phyloP scores from a whole-genome alignment of 345 rosid species.

The Erucastrum elatum region DNA sequence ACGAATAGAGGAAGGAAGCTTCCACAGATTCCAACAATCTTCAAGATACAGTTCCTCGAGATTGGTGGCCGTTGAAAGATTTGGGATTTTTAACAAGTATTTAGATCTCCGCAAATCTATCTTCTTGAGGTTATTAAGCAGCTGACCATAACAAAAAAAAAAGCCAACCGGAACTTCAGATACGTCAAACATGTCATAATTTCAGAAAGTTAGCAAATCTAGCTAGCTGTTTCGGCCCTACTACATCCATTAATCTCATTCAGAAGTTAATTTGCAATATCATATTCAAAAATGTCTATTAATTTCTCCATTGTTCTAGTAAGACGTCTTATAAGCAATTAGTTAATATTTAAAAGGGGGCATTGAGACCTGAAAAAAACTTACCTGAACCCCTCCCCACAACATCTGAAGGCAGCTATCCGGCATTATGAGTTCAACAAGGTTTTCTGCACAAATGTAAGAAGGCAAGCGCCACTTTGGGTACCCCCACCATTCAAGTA shows the following conservation, averaged over 20 bases:
- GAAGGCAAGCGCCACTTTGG: neutral
- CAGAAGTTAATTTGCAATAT: neutral
- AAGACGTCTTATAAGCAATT: too few species aligned
- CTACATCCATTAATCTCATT: too few species aligned
- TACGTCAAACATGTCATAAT: neutral
- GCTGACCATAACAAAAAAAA: neutral
- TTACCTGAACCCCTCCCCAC: neutral
- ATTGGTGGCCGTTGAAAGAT: slow-evolving; percentile 1
- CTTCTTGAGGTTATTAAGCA: slow-evolving; percentile 3
- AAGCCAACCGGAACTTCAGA: neutral
- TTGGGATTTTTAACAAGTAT: neutral
- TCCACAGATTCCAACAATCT: neutral
- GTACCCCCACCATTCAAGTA: neutral
- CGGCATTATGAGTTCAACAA: slow-evolving; percentile 5
- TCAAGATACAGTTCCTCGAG: slow-evolving; percentile 4
- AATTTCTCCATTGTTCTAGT: too few species aligned
- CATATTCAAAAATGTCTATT: too few species aligned
- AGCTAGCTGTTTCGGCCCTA: too few species aligned
- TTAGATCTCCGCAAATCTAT: neutral
- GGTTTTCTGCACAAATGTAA: neutral
- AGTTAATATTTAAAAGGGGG: too few species aligned
- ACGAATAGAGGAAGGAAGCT: neutral
- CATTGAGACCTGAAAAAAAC: too few species aligned
- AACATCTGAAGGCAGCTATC: neutral
- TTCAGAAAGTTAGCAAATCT: too few species aligned